Evolutionary conservation across 1,284 basidiomycete species (phyloP).

Genomic region (Apiotrichum montevideense): DNA sequence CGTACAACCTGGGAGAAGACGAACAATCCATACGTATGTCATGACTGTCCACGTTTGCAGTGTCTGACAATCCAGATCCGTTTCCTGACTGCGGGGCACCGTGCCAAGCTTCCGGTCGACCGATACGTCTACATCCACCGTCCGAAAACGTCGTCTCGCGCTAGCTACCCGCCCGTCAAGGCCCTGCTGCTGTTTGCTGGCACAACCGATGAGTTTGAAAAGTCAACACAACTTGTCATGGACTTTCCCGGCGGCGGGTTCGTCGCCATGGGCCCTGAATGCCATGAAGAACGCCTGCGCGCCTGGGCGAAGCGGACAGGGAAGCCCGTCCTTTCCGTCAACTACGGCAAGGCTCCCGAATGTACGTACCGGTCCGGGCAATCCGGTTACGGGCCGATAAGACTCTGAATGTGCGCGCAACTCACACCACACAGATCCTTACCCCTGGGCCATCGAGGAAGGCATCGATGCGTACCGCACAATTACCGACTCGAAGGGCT

Average conservation of each 20-base stretch:
- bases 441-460: conserved; percentile 91
- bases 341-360: conserved; percentile 95
- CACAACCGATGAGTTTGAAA: conserved; percentile 60
- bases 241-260: conserved; percentile 96
- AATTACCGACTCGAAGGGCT: conserved; percentile 71
- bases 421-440: conserved; percentile 61
- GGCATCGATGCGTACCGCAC: conserved; percentile 82
- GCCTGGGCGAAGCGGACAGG: conserved; percentile 75
- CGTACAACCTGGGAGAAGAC: conserved; percentile 95
- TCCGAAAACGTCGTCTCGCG: conserved; percentile 67
- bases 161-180: conserved; percentile 63
- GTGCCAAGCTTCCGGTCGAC: conserved; percentile 58
- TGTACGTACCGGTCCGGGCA: conserved; percentile 54
- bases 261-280: conserved; percentile 87
- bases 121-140: conserved; percentile 75
- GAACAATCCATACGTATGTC: conserved; percentile 74
- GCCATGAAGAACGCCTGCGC: conserved; percentile 90
- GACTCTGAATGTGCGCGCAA: neutral
- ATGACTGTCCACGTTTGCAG: neutral
- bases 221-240: conserved; percentile 71
- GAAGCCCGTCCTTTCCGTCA: conserved; percentile 75
- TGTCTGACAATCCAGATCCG: conserved; percentile 56
- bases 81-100: conserved; percentile 57
- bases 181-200: conserved; percentile 78
- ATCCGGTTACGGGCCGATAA: neutral